Evolutionary conservation across 2,329 filamentous ascomycete species (phyloP), one percentile per base, ranked within the genome.

Genomic region (Fusarium sp.): DNA sequence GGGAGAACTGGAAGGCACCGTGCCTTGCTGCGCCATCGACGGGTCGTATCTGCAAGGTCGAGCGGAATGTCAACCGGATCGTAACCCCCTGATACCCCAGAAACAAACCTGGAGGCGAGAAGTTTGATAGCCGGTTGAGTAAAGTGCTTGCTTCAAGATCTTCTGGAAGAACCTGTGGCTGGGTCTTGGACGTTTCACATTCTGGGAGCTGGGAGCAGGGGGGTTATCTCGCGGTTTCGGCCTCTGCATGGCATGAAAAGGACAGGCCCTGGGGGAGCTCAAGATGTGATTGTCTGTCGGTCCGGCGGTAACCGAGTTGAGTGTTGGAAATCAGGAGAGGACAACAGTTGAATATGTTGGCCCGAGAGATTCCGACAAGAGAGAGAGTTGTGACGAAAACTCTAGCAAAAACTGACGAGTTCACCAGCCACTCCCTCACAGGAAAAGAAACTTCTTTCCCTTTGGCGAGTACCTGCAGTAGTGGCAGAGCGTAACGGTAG

Each of bases 151-250:
- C 73, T 62, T 76, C 72, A 72, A 70, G 44, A 71, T 72, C 64
- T 79, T 80, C 75, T 76, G 77, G 75, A 77, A 77, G 58, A 73
- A 67, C 64, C 67, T 69, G 68, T 69, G 58, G 69, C 71, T 72
- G 60, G 68, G 57, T 40, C 44, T 67, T 29, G 59, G 56, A 27
- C 44, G 74, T 78, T 79, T 80, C 78, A 77, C 64, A 74, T 75
- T 69, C 62, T 66, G 61, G 70, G 73, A 68, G 65, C 63, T 63
- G 58, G 69, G 69, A 57, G 69, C 49, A 71, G 66, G 64, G 65
- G 65, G 62, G 58, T 49, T 69, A 68, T 66, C 67, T 62, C 62
- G 68, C 62, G 66, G 74, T 73, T 75, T 77, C 73, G 58, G 64
- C 40, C 61, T 62, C 59, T 67, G 71, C 64, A 64, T 61, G 70